Evolutionary conservation across 768 basidiomycete genomes (phyloP).

Genomic region (Tricholoma matsutake): DNA sequence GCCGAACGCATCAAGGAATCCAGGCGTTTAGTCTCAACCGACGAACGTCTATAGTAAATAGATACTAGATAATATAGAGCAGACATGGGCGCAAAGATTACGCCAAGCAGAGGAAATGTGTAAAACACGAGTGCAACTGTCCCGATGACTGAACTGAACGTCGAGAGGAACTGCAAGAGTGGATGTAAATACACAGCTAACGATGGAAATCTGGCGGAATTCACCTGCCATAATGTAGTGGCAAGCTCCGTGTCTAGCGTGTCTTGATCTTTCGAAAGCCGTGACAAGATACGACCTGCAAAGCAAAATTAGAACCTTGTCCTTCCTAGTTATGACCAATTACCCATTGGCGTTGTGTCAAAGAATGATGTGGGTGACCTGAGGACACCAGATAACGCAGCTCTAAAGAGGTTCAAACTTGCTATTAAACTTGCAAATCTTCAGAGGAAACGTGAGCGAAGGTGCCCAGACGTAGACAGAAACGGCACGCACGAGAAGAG

Average conservation of each 20-base stretch:
- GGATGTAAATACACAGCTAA: background rate
- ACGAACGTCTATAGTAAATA: conserved; percentile 56
- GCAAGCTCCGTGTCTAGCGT: conserved; percentile 51
- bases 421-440: conserved; percentile 39
- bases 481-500: conserved; percentile 43
- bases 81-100: conserved; percentile 53
- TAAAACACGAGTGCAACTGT: conserved; percentile 62
- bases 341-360: conserved; percentile 70
- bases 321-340: conserved; percentile 3
- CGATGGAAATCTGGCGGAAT: background rate
- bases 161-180: conserved; percentile 34
- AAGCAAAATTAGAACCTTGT: conserved; percentile 1
- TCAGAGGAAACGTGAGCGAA: background rate
- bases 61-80: conserved; percentile 52
- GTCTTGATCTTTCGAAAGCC: conserved; percentile 62
- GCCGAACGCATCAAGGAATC: conserved; percentile 60
- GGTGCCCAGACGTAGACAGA: background rate
- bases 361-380: conserved; percentile 65
- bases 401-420: conserved; percentile 50
- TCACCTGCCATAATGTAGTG: conserved; percentile 44
- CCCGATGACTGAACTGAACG: conserved; percentile 46
- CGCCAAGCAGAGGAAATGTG: conserved; percentile 64
- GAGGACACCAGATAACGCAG: conserved; percentile 54
- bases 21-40: conserved; percentile 62
- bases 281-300: conserved; percentile 53